These are phyloP conservation scores for Tanozyma kutaoensis DNA, from an alignment of 805 yeast genomes.

Conservation along the genomic window DNA sequence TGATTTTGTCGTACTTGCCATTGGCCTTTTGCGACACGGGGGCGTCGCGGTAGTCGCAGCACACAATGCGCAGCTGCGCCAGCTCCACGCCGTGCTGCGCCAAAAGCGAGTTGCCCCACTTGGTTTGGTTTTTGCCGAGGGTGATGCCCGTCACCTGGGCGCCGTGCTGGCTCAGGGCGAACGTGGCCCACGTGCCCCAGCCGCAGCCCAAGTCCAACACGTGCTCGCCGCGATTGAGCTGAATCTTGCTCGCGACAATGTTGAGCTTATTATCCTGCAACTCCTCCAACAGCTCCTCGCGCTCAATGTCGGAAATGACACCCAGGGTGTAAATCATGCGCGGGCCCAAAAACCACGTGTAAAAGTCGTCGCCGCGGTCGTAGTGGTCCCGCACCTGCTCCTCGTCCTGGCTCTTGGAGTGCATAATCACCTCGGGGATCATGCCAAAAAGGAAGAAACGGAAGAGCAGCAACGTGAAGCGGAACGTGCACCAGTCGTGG, in stretches of 20 bases:
- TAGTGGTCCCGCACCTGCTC: constrained; percentile 93
- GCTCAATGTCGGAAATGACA: constrained; percentile 54
- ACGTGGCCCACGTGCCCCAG: constrained; percentile 89
- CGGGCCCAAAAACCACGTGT: constrained; percentile 88
- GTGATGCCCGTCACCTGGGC: constrained; percentile 86
- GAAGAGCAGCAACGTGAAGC: constrained; percentile 66
- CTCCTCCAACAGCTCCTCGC: constrained; percentile 63
- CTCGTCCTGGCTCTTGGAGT: constrained; percentile 88
- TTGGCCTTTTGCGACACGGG: constrained; percentile 43
- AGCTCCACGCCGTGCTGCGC: constrained; percentile 51
- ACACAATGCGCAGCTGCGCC: constrained; percentile 64
- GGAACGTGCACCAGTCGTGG: constrained; percentile 83
- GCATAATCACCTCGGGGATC: constrained; percentile 89
- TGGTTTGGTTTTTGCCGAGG: constrained; percentile 80
- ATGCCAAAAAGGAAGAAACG: constrained; percentile 72
- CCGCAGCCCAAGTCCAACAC: constrained; percentile 88
- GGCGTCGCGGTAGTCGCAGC: constrained; percentile 84
- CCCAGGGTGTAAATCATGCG: constrained; percentile 93
- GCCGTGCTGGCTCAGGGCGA: constrained; percentile 69
- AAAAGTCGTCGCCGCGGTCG: constrained; percentile 93
- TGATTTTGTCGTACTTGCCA: constrained; percentile 65
- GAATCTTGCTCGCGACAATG: constrained; percentile 78
- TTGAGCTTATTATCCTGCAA: constrained; percentile 85
- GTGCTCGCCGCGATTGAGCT: constrained; percentile 55
- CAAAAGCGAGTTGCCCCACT: constrained; percentile 70